Evolutionary conservation across 2,329 filamentous ascomycete genomes (phyloP).

Genomic region (Aspergillus ustus): DNA sequence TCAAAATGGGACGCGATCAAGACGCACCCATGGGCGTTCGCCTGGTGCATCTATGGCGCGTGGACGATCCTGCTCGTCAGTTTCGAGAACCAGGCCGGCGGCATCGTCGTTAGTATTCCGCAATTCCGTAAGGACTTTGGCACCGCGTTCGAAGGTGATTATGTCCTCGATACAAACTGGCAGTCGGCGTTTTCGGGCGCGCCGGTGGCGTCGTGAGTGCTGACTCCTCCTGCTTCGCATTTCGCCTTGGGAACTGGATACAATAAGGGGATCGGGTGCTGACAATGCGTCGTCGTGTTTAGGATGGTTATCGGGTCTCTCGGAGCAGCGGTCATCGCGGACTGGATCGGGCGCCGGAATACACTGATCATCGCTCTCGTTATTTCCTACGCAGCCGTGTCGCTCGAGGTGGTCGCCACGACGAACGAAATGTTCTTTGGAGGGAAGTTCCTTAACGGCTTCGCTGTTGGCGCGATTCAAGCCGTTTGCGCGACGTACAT

Average conservation of each 20-base stretch:
- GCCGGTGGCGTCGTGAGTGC: background rate
- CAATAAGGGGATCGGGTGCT: background rate
- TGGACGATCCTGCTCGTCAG: background rate
- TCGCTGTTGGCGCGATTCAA: background rate
- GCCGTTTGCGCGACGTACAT: background rate
- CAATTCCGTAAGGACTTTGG: background rate
- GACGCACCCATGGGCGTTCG: background rate
- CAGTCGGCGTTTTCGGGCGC: background rate
- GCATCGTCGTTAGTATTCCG: background rate
- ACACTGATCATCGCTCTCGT: background rate
- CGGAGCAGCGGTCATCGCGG: background rate
- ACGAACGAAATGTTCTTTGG: constrained; percentile 2
- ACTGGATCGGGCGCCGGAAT: background rate
- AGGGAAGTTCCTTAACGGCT: constrained; percentile 1
- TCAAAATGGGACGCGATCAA: background rate
- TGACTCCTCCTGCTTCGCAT: background rate
- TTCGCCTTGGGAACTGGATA: background rate
- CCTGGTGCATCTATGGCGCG: background rate
- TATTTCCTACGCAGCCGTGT: background rate
- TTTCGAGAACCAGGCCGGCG: background rate
- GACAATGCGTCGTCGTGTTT: background rate
- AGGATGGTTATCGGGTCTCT: background rate
- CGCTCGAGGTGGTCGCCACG: background rate
- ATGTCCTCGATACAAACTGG: background rate
- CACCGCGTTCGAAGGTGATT: background rate